Percentiles rank a stretch among this genome's conserved stretches.
Evolutionary conservation across 176 grass and related monocot genomes (phyloP).

Genomic region (Panicum miliaceum): DNA sequence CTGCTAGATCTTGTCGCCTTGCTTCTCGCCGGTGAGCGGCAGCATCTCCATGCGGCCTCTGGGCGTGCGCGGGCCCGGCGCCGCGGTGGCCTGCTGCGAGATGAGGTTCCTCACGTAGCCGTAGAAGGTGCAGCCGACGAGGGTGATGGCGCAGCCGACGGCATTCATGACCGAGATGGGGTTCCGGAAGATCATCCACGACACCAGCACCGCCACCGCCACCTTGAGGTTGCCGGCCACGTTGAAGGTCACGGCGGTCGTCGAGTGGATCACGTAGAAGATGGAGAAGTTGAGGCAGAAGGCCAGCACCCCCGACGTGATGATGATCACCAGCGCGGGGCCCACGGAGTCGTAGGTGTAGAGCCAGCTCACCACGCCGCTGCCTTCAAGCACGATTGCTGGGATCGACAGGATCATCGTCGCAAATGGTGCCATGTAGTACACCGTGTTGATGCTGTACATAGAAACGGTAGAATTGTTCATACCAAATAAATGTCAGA

Average conservation of each 20-base stretch:
- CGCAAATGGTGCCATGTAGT: conserved; percentile 91
- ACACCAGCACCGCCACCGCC: conserved; percentile 83
- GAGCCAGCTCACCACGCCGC: conserved; percentile 65
- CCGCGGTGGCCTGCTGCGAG: conserved; percentile 54
- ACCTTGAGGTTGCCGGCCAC: conserved; percentile 85
- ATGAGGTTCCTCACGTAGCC: conserved; percentile 82
- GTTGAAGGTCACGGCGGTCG: conserved; percentile 80
- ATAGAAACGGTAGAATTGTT: background rate
- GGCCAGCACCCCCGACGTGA: conserved; percentile 63
- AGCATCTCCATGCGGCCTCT: conserved; percentile 80
- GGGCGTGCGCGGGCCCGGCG: conserved; percentile 53
- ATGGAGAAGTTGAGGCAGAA: conserved; percentile 91
- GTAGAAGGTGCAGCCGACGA: conserved; percentile 90
- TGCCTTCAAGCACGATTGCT: conserved; percentile 62
- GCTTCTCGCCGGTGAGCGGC: conserved; percentile 73
- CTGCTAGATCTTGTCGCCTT: conserved; percentile 66
- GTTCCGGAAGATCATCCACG: conserved; percentile 94
- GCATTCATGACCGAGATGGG: conserved; percentile 91
- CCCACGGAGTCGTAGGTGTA: conserved; percentile 59
- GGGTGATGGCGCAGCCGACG: conserved; percentile 75
- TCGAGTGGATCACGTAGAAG: conserved; percentile 84
- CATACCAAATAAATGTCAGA: background rate
- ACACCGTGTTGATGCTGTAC: conserved; percentile 82
- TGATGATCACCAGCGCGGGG: conserved; percentile 62
- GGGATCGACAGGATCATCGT: conserved; percentile 73